Conservation (phyloP, 1,284 basidiomycete genomes). For the Ceraceosorus guamensis region DNA sequence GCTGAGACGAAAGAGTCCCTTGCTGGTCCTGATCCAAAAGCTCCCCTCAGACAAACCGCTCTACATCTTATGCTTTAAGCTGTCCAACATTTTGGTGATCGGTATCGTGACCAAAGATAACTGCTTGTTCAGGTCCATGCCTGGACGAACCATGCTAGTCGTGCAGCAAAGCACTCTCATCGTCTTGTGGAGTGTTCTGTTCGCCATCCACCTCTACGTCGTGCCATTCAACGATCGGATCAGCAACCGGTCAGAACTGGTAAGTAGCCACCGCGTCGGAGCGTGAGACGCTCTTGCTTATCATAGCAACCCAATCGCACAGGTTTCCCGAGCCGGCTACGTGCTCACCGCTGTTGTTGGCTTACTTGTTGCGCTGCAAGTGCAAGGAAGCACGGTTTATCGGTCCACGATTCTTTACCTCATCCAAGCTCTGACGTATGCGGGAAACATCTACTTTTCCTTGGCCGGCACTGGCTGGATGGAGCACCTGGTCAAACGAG, state of each 20-base stretch:
- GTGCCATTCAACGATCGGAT: slow-evolving; percentile 66
- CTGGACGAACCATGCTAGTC: slow-evolving; percentile 56
- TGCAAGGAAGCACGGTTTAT: slow-evolving; percentile 32
- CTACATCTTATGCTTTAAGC: slow-evolving; percentile 55
- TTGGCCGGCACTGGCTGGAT: slow-evolving; percentile 22
- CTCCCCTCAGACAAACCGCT: slow-evolving; percentile 35
- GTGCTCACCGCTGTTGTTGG: slow-evolving; percentile 61
- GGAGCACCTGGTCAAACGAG: slow-evolving; percentile 50
- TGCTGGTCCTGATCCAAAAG: background rate
- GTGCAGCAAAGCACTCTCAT: slow-evolving; percentile 63
- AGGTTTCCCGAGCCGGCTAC: slow-evolving; percentile 60
- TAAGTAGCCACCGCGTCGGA: slow-evolving; percentile 15
- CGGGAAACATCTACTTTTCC: slow-evolving; percentile 38
- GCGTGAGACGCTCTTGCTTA: no score
- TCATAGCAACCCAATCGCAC: background rate
- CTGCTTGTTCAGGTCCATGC: slow-evolving; percentile 62
- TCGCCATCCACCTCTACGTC: slow-evolving; percentile 57
- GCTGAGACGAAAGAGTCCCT: background rate
- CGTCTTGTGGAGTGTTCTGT: slow-evolving; percentile 58
- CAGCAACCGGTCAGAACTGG: slow-evolving; percentile 70
- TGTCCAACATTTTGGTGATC: slow-evolving; percentile 62
- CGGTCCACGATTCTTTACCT: slow-evolving; percentile 37
- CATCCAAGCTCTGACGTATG: slow-evolving; percentile 22
- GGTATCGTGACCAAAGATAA: slow-evolving; percentile 62
- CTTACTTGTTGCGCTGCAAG: slow-evolving; percentile 51